Evolutionary conservation across 768 basidiomycete species (phyloP), one percentile per base, ranked within the genome.

Genomic region (Obba rivulosa): DNA sequence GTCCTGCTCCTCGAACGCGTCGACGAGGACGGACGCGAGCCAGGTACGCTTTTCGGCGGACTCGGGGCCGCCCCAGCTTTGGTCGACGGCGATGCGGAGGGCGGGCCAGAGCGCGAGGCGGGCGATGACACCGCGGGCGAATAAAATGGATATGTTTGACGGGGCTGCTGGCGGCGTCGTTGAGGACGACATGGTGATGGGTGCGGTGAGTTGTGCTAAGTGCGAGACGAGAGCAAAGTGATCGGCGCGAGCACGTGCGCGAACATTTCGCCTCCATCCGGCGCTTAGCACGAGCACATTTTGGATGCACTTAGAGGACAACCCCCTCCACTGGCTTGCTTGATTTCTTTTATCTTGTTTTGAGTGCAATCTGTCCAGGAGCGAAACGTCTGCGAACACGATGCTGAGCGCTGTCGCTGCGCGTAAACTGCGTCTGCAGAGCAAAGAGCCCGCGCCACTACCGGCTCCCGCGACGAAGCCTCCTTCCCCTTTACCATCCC

Each of bases 91-190:
- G 59, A 95, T 71, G 36, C 85, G 83, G 22, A 97, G 78, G 2
- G 84, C 89, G 39, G 88, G 79, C 94, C 94, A 98, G 47, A 84
- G 69, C 11, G 77, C 75, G 42, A 98, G 77, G 45, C 92, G 78
- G 21, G 92, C 83, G 50, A 95, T 76, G 3, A 87, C 80, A 2
- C 92, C 91, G 18, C 92, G 82, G 11, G 94, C 93, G 57, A 96
- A 94, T 49, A 90, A 77, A 37, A 90, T 61, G 10, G 80, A 73
- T 4, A 73, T 59, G 0, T 74, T 65, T 17, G 78, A 65, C 3
- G 78, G 74, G 22, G 62, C 17, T 3, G 62, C 34, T 14, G 59
- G 13, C 18, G 55, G 22, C 5, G 62, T 40, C 17, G 62, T 49
- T 4, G 56, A 45, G 5, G 55, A 28, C 18, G 57, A 51, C 50